phyloP scores from a whole-genome alignment of 2,329 filamentous ascomycete species.

The Colletotrichum sp. region DNA sequence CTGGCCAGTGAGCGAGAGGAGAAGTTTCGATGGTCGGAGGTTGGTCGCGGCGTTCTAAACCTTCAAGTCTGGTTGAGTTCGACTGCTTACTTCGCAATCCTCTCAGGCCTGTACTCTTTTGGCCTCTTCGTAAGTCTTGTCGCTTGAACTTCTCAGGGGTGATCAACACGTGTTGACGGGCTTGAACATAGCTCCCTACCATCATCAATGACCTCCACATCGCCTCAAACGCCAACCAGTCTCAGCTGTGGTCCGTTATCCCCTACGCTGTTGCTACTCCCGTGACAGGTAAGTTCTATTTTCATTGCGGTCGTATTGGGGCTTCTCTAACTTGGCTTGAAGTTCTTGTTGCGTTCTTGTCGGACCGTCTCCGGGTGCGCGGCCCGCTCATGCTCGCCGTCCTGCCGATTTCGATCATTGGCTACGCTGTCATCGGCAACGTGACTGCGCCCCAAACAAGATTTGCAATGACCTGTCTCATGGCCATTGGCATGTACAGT shows the following conservation, averaged over 20 bases:
- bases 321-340: not conserved
- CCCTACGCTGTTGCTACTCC: slow-evolving; percentile 66
- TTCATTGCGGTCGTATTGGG: not conserved
- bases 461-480: slow-evolving; percentile 72
- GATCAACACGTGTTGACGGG: not conserved
- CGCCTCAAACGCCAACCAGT: slow-evolving; percentile 58
- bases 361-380: slow-evolving; percentile 64
- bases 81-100: slow-evolving; percentile 64
- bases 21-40: slow-evolving; percentile 65
- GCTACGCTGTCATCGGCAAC: slow-evolving; percentile 69
- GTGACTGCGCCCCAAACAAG: slow-evolving; percentile 54
- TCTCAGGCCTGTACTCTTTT: slow-evolving; percentile 66
- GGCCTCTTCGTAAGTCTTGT: slow-evolving; percentile 60
- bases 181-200: slow-evolving; percentile 56
- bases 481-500: slow-evolving; percentile 69
- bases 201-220: slow-evolving; percentile 65
- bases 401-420: slow-evolving; percentile 67
- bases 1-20: slow-evolving; percentile 42
- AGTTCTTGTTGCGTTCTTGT: slow-evolving; percentile 61
- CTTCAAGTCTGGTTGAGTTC: slow-evolving; percentile 69
- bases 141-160: not conserved
- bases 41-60: slow-evolving; percentile 64
- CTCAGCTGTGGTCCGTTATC: slow-evolving; percentile 68
- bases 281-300: slow-evolving; percentile 47
- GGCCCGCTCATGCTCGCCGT: slow-evolving; percentile 68